A percentile compares a stretch with the other conserved stretches of the same genome.
Conservation (phyloP, 2,329 filamentous ascomycete genomes). For the Lachnellula hyalina region DNA sequence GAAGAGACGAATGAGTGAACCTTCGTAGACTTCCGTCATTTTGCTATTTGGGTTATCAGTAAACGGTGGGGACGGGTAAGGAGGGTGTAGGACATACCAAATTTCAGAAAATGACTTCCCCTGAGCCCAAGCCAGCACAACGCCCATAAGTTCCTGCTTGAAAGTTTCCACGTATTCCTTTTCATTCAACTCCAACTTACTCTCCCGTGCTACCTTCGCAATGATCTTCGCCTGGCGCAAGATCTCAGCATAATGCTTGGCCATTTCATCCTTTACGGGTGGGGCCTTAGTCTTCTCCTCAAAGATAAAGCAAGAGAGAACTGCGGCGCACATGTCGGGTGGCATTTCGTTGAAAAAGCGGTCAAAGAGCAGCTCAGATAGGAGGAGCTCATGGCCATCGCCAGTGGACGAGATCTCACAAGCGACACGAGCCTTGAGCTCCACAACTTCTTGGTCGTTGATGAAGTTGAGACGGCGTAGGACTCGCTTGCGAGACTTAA, state of each 20-base stretch:
- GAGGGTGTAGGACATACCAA: conserved; percentile 61
- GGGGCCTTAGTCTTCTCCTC: conserved; percentile 87
- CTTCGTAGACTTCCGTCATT: conserved; percentile 99
- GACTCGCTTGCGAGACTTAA: conserved; percentile 93
- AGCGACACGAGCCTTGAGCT: conserved; percentile 93
- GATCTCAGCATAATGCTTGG: conserved; percentile 80
- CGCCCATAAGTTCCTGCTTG: conserved; percentile 96
- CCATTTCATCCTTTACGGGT: conserved; percentile 74
- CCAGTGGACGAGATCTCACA: conserved; percentile 88
- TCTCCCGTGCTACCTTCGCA: conserved; percentile 91
- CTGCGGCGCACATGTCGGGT: conserved; percentile 79
- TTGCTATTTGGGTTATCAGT: conserved; percentile 52
- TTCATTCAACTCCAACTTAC: conserved; percentile 89
- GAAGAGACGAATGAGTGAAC: conserved; percentile 92
- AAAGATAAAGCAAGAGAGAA: conserved; percentile 92
- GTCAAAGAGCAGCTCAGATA: conserved; percentile 92
- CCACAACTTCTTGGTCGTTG: conserved; percentile 90
- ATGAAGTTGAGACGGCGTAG: conserved; percentile 92
- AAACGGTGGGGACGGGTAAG: conserved; percentile 17
- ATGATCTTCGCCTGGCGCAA: conserved; percentile 81
- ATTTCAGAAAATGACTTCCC: conserved; percentile 89
- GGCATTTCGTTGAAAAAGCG: conserved; percentile 95
- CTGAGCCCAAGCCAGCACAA: conserved; percentile 86
- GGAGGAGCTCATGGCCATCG: conserved; percentile 83
- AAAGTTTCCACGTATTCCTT: conserved; percentile 87